Conservation (phyloP, 2,329 filamentous ascomycete species). For the Epichloe typhina region DNA sequence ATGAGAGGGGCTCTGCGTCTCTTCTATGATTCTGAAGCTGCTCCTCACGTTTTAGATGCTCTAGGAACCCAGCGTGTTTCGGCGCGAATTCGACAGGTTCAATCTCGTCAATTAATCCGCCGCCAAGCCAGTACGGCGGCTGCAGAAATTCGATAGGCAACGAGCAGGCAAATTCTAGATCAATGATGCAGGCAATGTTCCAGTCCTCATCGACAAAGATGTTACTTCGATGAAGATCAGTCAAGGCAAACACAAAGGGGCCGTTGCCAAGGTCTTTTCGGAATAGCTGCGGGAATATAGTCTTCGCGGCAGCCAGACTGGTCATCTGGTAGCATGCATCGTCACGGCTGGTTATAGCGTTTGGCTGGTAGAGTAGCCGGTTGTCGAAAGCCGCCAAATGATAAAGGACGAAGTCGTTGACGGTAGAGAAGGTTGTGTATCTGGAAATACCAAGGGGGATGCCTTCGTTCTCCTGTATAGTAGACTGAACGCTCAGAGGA, state of each 20-base stretch:
- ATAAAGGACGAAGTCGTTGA: background rate
- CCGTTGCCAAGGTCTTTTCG: conserved; percentile 11
- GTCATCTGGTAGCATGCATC: background rate
- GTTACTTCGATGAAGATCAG: conserved; percentile 20
- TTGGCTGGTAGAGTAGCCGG: background rate
- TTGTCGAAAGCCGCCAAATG: background rate
- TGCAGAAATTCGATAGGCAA: conserved; percentile 15
- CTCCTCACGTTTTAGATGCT: background rate
- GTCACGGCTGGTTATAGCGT: background rate
- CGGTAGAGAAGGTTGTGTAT: background rate
- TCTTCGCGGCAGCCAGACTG: background rate
- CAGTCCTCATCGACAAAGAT: conserved; percentile 22
- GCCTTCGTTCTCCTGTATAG: background rate
- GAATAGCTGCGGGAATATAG: conserved; percentile 7
- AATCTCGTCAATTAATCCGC: background rate
- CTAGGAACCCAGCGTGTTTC: background rate
- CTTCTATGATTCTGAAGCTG: background rate
- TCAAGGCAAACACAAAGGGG: conserved; percentile 16
- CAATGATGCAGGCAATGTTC: conserved; percentile 20
- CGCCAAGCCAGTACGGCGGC: conserved; percentile 20
- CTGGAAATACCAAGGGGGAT: background rate
- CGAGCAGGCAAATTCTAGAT: conserved; percentile 20
- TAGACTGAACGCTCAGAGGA: background rate
- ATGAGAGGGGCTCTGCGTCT: background rate
- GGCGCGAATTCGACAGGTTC: background rate